phyloP scores from a whole-genome alignment of 1,139 yeast genomes.

The Geotrichum restrictum region DNA sequence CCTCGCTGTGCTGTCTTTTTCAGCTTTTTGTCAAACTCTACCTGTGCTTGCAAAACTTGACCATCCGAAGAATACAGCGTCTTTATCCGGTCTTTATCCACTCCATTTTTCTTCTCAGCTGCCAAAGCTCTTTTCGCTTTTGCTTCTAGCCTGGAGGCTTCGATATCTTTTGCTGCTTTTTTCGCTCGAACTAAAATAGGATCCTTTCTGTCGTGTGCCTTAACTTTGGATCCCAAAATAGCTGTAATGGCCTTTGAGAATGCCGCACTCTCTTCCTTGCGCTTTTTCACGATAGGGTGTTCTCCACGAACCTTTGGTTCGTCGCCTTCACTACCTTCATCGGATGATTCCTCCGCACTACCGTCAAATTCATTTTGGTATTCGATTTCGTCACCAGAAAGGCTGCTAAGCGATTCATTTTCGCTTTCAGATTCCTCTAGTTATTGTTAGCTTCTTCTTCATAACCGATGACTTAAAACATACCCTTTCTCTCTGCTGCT shows the following conservation, averaged over 20 bases:
- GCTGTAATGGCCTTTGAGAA: slow-evolving; percentile 83
- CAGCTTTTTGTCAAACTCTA: slow-evolving; percentile 68
- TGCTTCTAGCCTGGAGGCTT: slow-evolving; percentile 73
- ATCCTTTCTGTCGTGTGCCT: slow-evolving; percentile 81
- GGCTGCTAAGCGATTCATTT: slow-evolving; percentile 5
- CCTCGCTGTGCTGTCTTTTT: slow-evolving; percentile 91
- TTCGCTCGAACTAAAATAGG: slow-evolving; percentile 80
- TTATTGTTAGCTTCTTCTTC: not conserved
- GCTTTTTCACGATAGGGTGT: slow-evolving; percentile 32
- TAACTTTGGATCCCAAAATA: slow-evolving; percentile 76
- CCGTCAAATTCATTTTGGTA: slow-evolving; percentile 22
- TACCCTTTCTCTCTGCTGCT: slow-evolving; percentile 2
- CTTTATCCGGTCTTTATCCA: slow-evolving; percentile 61
- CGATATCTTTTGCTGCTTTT: slow-evolving; percentile 63
- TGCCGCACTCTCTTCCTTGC: slow-evolving; percentile 58
- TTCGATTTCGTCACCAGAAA: slow-evolving; percentile 18
- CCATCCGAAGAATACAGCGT: slow-evolving; percentile 31
- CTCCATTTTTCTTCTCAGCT: slow-evolving; percentile 64
- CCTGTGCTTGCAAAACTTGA: slow-evolving; percentile 49
- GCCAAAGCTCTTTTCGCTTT: slow-evolving; percentile 72
- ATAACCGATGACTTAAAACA: not conserved
- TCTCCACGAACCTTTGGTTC: slow-evolving; percentile 31
- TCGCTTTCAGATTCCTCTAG: slow-evolving; percentile 10
- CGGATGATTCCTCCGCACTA: slow-evolving; percentile 21
- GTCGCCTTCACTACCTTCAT: slow-evolving; percentile 23